phyloP scores from a whole-genome alignment of 1,284 basidiomycete species.

The Leccinum solheimii region DNA sequence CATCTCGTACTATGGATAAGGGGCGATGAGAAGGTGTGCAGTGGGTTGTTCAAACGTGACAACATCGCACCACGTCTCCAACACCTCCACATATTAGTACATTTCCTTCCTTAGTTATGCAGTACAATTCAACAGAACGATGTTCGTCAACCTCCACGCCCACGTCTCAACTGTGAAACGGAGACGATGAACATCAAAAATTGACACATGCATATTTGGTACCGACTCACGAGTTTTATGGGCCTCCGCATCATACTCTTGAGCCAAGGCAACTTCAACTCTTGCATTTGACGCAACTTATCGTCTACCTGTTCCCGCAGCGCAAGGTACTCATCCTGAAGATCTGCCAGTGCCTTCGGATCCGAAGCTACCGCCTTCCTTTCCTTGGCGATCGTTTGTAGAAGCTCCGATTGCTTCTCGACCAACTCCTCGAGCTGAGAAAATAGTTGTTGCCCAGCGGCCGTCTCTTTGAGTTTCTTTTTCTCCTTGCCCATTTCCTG shows the following conservation, averaged over 20 bases:
- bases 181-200: background rate
- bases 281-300: background rate
- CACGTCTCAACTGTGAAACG: background rate
- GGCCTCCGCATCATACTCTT: background rate
- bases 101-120: too few relatives aligned
- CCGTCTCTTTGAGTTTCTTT: background rate
- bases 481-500: background rate
- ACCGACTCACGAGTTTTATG: background rate
- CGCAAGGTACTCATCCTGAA: background rate
- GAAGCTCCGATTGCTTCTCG: background rate
- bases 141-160: too few relatives aligned
- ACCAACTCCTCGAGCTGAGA: background rate
- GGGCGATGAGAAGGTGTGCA: too few relatives aligned
- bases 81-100: too few relatives aligned
- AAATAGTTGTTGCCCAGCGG: background rate
- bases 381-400: background rate
- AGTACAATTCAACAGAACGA: too few relatives aligned
- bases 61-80: too few relatives aligned
- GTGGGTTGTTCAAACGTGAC: too few relatives aligned
- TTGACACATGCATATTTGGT: background rate
- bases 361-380: background rate
- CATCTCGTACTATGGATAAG: too few relatives aligned
- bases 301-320: slow-evolving; percentile 1
- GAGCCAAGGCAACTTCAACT: background rate
- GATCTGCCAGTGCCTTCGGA: background rate